Base-by-base conservation (phyloP, 78 protist species). In the Dictyostelium purpureum region DNA sequence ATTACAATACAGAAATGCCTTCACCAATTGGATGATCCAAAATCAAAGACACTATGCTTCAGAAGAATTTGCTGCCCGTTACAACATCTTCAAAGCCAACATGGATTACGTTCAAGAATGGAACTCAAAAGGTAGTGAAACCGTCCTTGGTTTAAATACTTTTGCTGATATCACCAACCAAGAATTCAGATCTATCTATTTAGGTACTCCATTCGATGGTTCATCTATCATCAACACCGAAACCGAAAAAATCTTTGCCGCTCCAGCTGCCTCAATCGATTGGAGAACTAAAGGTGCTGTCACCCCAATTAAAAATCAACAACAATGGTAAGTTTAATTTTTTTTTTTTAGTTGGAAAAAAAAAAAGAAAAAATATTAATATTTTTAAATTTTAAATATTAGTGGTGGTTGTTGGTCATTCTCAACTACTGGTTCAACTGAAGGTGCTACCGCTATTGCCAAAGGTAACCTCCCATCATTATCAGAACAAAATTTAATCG, bases 361-460 rank as follows among this genome's bases (percentile, higher is more conserved):
- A n/a, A n/a, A n/a, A n/a, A n/a, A n/a, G n/a, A n/a, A n/a, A n/a
- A n/a, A n/a, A n/a, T n/a, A n/a, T n/a, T n/a, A n/a, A n/a, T n/a
- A n/a, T n/a, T n/a, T n/a, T n/a, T n/a, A n/a, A n/a, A n/a, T n/a
- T n/a, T n/a, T n/a, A n/a, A n/a, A n/a, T n/a, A n/a, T n/a, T n/a
- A n/a, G 97, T 52, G 96, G 96, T 28, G 83, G 96, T 21, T 96
- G 97, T 73, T 96, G 96, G 96, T 67, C 96, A n/a, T 96, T 96
- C 87, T 56, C 94, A 0, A 63, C 96, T 26, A 80, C 94, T 38
- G 94, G 80, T 61, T 65, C 94, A 35, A 42, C 74, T 71, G 97
- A 96, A 82, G 87, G 90, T 31, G 91, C 81, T 28, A 79, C 69
- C 79, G 33, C 37, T 10, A 70, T 82, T 35, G 16, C 52, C 54